Evolutionary conservation across 2,329 filamentous ascomycete species (phyloP).

Genomic region (Albophoma yamanashiensis): DNA sequence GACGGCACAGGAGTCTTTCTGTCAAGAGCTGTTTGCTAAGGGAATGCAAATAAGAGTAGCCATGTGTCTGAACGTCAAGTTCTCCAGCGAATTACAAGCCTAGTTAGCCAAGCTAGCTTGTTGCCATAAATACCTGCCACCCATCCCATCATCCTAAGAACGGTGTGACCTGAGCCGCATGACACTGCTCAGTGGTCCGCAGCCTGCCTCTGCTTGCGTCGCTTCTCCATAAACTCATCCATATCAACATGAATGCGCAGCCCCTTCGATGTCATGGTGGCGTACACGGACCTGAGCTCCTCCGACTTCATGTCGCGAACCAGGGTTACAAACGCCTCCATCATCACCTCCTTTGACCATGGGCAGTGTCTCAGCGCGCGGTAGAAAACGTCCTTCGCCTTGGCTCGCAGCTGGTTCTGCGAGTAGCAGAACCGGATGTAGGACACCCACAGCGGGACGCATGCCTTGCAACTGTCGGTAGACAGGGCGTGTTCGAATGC

Average conservation of each 20-base stretch:
- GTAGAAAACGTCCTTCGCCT: constrained; percentile 37
- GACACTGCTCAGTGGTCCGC: background rate
- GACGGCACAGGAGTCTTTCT: too few species aligned
- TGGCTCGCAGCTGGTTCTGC: constrained; percentile 24
- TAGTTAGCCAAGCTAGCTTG: too few species aligned
- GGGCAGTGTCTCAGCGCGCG: constrained; percentile 35
- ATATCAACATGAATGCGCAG: constrained; percentile 40
- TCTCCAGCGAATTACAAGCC: too few species aligned
- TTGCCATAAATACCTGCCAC: background rate
- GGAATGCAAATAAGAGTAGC: too few species aligned
- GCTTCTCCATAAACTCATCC: constrained; percentile 33
- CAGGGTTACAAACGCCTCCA: constrained; percentile 40
- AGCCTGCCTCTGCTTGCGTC: constrained; percentile 12
- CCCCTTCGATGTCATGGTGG: constrained; percentile 36
- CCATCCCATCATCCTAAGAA: background rate
- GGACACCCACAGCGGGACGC: constrained; percentile 34
- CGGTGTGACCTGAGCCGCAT: background rate
- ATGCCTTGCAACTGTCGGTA: constrained; percentile 26
- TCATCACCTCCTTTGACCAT: constrained; percentile 36
- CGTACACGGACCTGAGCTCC: constrained; percentile 38
- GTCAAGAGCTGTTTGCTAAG: too few species aligned
- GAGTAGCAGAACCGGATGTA: constrained; percentile 37
- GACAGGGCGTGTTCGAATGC: constrained; percentile 42
- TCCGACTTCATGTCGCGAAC: constrained; percentile 31
- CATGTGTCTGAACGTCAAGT: too few species aligned